phyloP scores from a whole-genome alignment of 306 rosid genomes.

The Sicyos edulis region DNA sequence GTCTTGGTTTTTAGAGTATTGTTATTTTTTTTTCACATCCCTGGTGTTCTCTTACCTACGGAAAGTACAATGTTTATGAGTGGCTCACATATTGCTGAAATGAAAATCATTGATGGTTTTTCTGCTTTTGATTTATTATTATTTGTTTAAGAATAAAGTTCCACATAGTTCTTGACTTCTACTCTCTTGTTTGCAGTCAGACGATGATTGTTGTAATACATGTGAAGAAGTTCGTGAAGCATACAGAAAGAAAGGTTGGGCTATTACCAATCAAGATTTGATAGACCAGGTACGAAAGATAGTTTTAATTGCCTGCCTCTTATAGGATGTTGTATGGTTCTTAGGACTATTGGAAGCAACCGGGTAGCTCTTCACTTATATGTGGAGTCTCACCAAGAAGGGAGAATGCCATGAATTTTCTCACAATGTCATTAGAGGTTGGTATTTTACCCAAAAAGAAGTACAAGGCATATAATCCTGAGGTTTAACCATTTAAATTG shows the following conservation, averaged over 20 bases:
- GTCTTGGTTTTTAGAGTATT: background rate
- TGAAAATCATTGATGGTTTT: slow-evolving; percentile 11
- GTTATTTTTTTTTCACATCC: background rate
- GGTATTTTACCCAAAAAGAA: too few species aligned
- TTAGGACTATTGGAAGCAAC: slow-evolving; percentile 12
- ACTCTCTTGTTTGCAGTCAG: slow-evolving; percentile 54
- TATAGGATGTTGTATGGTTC: slow-evolving; percentile 11
- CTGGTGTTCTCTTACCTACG: background rate
- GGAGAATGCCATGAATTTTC: background rate
- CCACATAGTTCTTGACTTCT: slow-evolving; percentile 1
- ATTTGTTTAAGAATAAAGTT: background rate
- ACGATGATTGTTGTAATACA: slow-evolving; percentile 75
- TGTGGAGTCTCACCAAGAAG: background rate
- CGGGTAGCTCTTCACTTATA: background rate
- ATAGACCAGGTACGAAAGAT: slow-evolving; percentile 66
- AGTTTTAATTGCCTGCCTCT: background rate
- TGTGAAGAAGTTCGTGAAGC: slow-evolving; percentile 94
- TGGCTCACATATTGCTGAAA: background rate
- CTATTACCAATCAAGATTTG: slow-evolving; percentile 62
- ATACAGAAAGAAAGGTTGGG: slow-evolving; percentile 91
- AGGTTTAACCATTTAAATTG: too few species aligned
- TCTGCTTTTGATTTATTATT: background rate
- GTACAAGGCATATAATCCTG: too few species aligned
- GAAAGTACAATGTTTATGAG: background rate
- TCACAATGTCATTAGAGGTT: background rate